phyloP scores from a whole-genome alignment of 805 yeast species.

The Kodamaea sagamina region DNA sequence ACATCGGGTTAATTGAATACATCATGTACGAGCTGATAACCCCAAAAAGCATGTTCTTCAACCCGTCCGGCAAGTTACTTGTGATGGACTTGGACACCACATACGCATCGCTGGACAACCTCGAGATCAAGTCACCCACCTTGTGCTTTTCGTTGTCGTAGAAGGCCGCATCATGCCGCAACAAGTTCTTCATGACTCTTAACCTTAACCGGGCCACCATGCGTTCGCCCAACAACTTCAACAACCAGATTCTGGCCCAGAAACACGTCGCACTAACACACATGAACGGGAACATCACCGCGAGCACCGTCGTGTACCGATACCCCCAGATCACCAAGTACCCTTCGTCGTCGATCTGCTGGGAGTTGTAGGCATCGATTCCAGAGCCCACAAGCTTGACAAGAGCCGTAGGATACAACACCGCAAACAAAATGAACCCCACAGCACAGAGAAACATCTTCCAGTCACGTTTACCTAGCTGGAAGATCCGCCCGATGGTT shows the following conservation, averaged over 20 bases:
- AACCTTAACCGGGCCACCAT: conserved; percentile 45
- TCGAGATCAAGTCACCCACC: conserved; percentile 47
- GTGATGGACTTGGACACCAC: conserved; percentile 48
- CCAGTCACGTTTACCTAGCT: conserved; percentile 42
- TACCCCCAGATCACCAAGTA: conserved; percentile 46
- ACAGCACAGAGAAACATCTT: conserved; percentile 40
- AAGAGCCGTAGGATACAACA: conserved; percentile 45
- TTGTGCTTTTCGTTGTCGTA: conserved; percentile 46
- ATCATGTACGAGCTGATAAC: conserved; percentile 46
- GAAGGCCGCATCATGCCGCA: conserved; percentile 44
- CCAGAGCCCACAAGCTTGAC: conserved; percentile 47
- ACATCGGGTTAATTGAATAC: conserved; percentile 43
- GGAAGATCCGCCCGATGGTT: conserved; percentile 41
- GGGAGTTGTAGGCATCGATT: conserved; percentile 43
- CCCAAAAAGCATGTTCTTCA: conserved; percentile 45
- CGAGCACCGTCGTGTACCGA: conserved; percentile 42
- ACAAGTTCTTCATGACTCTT: conserved; percentile 43
- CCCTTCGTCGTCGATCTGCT: conserved; percentile 39
- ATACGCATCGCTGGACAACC: conserved; percentile 48
- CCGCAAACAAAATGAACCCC: conserved; percentile 45
- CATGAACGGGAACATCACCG: conserved; percentile 47
- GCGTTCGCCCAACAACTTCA: conserved; percentile 43
- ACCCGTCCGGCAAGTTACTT: conserved; percentile 46
- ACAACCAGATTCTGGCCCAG: conserved; percentile 49
- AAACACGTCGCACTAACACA: conserved; percentile 44